Percentiles rank a stretch among this genome's conserved stretches.
These are phyloP conservation scores for Pseudopyricularia javanii DNA, from an alignment of 2,329 filamentous ascomycete genomes.

Conservation along the genomic window DNA sequence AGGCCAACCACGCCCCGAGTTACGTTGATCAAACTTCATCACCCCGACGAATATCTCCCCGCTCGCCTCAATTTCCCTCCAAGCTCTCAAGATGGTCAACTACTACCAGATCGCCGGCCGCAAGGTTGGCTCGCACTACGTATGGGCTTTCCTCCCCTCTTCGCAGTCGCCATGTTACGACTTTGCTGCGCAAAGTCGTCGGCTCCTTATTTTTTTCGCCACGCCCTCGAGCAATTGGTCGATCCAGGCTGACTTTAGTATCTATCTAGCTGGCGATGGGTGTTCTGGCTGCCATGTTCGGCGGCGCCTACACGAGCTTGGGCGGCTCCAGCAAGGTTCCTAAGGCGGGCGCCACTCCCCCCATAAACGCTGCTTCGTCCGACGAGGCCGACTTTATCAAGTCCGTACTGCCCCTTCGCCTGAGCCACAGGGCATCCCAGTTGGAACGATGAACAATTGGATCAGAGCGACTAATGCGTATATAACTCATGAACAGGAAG, in stretches of 20 bases:
- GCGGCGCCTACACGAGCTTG: slow-evolving; percentile 30
- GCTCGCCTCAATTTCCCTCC: slow-evolving; percentile 10
- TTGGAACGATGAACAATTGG: background rate
- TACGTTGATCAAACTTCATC: background rate
- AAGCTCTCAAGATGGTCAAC: slow-evolving; percentile 30
- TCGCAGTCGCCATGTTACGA: background rate
- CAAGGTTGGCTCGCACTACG: slow-evolving; percentile 49
- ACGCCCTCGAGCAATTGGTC: slow-evolving; percentile 4
- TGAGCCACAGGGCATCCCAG: background rate
- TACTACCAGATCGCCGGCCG: slow-evolving; percentile 45
- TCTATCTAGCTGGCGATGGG: slow-evolving; percentile 40
- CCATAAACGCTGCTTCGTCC: slow-evolving; percentile 49
- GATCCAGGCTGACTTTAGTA: slow-evolving; percentile 4
- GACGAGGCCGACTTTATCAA: slow-evolving; percentile 56
- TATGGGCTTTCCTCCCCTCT: slow-evolving; percentile 22
- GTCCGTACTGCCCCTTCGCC: slow-evolving; percentile 24
- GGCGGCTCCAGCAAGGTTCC: slow-evolving; percentile 34
- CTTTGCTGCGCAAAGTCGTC: background rate
- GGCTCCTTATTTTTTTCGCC: background rate
- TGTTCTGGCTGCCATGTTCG: slow-evolving; percentile 38
- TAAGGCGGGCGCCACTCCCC: slow-evolving; percentile 32
- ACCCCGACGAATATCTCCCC: slow-evolving; percentile 7
- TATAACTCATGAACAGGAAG: slow-evolving; percentile 21
- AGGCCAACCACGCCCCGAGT: background rate
- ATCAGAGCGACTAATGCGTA: background rate